Conservation (phyloP, 768 basidiomycete genomes). For the Mycena leptocephala region DNA sequence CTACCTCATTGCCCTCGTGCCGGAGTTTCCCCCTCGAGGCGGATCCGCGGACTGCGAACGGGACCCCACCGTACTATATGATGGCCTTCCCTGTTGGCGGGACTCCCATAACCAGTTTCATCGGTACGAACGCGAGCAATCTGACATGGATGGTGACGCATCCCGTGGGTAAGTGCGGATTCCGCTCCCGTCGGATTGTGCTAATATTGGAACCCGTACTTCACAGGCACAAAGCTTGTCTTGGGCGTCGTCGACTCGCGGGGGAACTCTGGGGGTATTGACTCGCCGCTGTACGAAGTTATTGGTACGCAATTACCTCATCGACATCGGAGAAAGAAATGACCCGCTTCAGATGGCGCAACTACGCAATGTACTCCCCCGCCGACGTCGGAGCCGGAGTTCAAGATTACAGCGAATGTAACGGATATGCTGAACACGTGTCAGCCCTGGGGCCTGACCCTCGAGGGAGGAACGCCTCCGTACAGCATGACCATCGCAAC, state of each 20-base stretch:
- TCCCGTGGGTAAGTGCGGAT: slow-evolving; percentile 53
- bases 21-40: neutral
- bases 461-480: slow-evolving; percentile 57
- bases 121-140: slow-evolving; percentile 53
- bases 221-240: slow-evolving; percentile 58
- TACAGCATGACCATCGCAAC: slow-evolving; percentile 57
- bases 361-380: slow-evolving; percentile 49
- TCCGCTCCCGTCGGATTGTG: neutral
- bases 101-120: slow-evolving; percentile 49
- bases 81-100: slow-evolving; percentile 58
- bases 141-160: slow-evolving; percentile 60
- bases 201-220: neutral
- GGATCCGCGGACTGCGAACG: neutral
- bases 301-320: slow-evolving; percentile 41
- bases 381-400: slow-evolving; percentile 37
- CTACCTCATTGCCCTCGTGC: slow-evolving; percentile 6
- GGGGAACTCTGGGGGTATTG: slow-evolving; percentile 55
- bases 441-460: slow-evolving; percentile 56
- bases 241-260: slow-evolving; percentile 62
- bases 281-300: slow-evolving; percentile 46
- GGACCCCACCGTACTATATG: slow-evolving; percentile 59
- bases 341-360: slow-evolving; percentile 41
- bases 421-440: slow-evolving; percentile 54
- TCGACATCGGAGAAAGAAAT: neutral
- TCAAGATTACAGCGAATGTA: slow-evolving; percentile 53